Conservation (phyloP, 2,329 filamentous ascomycete genomes). For the Cladorrhinum sp. region DNA sequence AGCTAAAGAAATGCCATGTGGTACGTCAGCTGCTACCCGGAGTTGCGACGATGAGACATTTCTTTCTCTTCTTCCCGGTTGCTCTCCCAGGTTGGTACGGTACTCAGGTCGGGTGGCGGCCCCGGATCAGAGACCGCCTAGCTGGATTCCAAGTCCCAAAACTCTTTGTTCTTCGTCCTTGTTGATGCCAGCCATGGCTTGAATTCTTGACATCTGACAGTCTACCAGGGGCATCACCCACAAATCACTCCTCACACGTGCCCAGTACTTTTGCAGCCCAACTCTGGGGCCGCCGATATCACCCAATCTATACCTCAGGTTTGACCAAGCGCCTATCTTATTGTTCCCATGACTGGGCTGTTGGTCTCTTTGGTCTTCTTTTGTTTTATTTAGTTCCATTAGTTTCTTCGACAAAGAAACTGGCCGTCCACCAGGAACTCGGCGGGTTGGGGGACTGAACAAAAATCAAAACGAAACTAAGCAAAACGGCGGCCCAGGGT, state of each 20-base stretch:
- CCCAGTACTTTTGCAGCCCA: neutral
- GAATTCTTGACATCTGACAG: neutral
- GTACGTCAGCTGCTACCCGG: neutral
- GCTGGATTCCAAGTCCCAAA: too few species aligned
- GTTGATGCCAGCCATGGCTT: neutral
- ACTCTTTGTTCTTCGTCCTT: neutral
- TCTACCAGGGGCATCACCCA: neutral
- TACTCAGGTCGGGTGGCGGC: neutral
- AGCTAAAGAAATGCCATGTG: neutral
- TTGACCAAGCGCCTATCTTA: neutral
- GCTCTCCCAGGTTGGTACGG: too few species aligned
- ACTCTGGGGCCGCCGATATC: neutral
- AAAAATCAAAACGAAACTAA: neutral
- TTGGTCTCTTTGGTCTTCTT: neutral
- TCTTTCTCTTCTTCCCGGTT: neutral
- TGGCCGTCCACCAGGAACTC: neutral
- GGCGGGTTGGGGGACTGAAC: neutral
- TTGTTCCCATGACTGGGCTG: neutral
- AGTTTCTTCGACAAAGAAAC: neutral
- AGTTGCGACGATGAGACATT: neutral
- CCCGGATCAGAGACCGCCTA: neutral
- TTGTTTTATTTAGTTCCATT: too few species aligned
- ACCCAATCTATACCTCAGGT: neutral
- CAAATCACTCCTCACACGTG: neutral
- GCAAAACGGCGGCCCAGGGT: neutral